Evolutionary conservation across 2,329 filamentous ascomycete genomes (phyloP).

Genomic region (Pestalotiopsis sp.): DNA sequence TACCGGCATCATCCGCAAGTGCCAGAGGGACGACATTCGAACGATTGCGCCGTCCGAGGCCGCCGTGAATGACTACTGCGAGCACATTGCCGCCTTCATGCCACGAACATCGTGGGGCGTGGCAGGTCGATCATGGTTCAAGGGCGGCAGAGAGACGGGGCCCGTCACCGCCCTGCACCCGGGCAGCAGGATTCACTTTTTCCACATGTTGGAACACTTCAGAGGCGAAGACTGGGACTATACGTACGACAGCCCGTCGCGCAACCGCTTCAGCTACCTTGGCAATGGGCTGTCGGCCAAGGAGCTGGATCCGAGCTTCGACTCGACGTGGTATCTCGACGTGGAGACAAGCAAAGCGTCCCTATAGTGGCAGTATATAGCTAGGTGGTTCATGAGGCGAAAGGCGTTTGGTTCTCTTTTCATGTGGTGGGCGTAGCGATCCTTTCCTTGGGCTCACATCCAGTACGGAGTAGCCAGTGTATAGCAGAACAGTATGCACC

Average conservation of each 20-base stretch:
- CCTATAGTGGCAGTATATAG: background rate
- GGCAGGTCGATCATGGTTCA: slow-evolving; percentile 55
- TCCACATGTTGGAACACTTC: slow-evolving; percentile 53
- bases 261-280: slow-evolving; percentile 53
- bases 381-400: background rate
- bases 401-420: background rate
- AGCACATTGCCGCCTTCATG: slow-evolving; percentile 53
- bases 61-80: slow-evolving; percentile 53
- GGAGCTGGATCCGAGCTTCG: slow-evolving; percentile 40
- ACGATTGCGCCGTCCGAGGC: slow-evolving; percentile 46
- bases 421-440: background rate
- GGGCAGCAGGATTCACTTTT: slow-evolving; percentile 53
- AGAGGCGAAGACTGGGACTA: slow-evolving; percentile 58
- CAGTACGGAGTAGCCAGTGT: background rate
- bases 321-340: slow-evolving; percentile 48
- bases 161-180: slow-evolving; percentile 54
- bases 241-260: slow-evolving; percentile 38
- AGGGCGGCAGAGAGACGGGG: slow-evolving; percentile 43
- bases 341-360: slow-evolving; percentile 6
- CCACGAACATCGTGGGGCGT: slow-evolving; percentile 54
- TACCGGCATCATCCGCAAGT: slow-evolving; percentile 48
- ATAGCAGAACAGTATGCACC: background rate
- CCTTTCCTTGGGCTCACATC: background rate
- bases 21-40: slow-evolving; percentile 52
- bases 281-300: slow-evolving; percentile 55